Conservation (phyloP, 768 basidiomycete species). For the Austroboletus eburneus region DNA sequence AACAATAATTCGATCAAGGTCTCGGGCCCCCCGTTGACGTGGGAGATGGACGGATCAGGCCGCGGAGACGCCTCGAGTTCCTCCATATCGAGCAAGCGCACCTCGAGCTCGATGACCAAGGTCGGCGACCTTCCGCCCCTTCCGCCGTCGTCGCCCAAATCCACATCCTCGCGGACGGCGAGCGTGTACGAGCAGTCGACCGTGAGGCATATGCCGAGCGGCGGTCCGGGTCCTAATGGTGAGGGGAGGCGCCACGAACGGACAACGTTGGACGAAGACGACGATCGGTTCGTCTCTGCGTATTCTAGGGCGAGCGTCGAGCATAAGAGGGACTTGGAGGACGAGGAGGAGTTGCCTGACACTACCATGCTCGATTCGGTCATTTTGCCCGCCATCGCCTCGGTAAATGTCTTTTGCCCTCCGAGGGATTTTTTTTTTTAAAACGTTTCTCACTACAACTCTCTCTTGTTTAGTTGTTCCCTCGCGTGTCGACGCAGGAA, state of each 20-base stretch:
- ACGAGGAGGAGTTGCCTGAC: constrained; percentile 58
- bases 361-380: constrained; percentile 96
- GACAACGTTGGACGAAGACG: constrained; percentile 61
- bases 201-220: constrained; percentile 52
- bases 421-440: too few relatives aligned
- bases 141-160: constrained; percentile 40
- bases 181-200: constrained; percentile 59
- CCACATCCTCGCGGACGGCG: constrained; percentile 23
- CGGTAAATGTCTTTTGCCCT: constrained; percentile 51
- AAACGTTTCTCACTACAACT: constrained; percentile 7
- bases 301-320: constrained; percentile 40
- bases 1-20: constrained; percentile 44
- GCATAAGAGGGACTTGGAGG: constrained; percentile 41
- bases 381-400: constrained; percentile 92
- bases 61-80: constrained; percentile 39
- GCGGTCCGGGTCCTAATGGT: constrained; percentile 16
- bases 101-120: constrained; percentile 47
- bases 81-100: constrained; percentile 26
- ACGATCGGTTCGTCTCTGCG: constrained; percentile 50
- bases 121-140: constrained; percentile 62
- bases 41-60: constrained; percentile 66
- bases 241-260: constrained; percentile 35
- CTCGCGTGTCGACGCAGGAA: constrained; percentile 89
- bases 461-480: constrained; percentile 62
- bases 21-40: constrained; percentile 69